These are phyloP conservation scores for Daldinia concentrica DNA, from an alignment of 495 filamentous ascomycete genomes.

Conservation along the genomic window DNA sequence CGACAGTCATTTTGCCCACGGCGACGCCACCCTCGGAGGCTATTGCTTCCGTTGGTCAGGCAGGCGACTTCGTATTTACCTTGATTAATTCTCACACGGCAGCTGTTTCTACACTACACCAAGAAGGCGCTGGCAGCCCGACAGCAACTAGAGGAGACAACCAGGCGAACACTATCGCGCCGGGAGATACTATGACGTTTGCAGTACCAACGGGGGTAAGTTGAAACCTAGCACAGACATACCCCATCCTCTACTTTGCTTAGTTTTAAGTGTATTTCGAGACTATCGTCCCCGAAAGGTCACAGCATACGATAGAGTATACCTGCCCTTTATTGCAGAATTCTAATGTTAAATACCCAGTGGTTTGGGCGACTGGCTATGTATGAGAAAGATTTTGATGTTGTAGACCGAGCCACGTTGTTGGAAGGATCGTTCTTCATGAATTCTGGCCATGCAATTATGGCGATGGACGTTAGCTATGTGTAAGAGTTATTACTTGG, in stretches of 20 bases:
- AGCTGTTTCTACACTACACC: conserved; percentile 32
- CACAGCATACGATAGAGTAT: too few species aligned
- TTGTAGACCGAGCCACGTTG: conserved; percentile 30
- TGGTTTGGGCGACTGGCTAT: conserved; percentile 40
- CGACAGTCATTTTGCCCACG: neutral
- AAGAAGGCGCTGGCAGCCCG: conserved; percentile 20
- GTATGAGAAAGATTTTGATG: conserved; percentile 27
- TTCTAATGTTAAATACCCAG: conserved; percentile 21
- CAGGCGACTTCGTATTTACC: conserved; percentile 37
- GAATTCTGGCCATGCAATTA: conserved; percentile 4
- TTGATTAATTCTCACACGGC: conserved; percentile 42
- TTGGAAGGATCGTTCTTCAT: conserved; percentile 38
- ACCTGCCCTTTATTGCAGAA: too few species aligned
- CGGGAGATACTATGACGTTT: conserved; percentile 23
- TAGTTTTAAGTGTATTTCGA: neutral
- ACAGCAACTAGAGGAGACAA: conserved; percentile 14
- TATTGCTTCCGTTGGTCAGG: neutral
- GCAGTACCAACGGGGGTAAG: conserved; percentile 40
- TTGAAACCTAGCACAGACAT: neutral
- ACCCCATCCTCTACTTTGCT: neutral
- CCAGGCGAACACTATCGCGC: conserved; percentile 10
- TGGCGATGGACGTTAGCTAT: conserved; percentile 44
- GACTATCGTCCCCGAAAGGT: neutral
- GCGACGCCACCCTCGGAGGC: neutral
- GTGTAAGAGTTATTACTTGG: conserved; percentile 30